phyloP scores from a whole-genome alignment of 1,284 basidiomycete species.

The Coniferiporia sulphurascens region DNA sequence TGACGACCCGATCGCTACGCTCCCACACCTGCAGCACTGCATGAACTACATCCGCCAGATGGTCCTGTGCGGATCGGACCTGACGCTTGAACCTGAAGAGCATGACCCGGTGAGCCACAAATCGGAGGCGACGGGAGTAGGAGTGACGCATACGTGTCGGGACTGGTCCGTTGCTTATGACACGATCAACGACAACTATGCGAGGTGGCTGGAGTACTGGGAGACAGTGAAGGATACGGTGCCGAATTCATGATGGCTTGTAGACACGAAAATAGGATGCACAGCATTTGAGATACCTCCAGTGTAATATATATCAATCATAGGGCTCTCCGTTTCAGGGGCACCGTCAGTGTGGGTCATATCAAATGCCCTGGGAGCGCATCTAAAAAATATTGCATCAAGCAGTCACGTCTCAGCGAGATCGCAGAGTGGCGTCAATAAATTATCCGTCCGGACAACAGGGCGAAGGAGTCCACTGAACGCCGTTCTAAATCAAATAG shows the following conservation, averaged over 20 bases:
- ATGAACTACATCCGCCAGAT: slow-evolving; percentile 20
- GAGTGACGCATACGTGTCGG: slow-evolving; percentile 16
- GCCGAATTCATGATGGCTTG: neutral
- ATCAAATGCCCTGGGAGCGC: no score
- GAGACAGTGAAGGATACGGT: slow-evolving; percentile 13
- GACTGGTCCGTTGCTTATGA: slow-evolving; percentile 18
- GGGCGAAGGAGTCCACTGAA: neutral
- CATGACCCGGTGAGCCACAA: neutral
- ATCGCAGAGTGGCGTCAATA: no score
- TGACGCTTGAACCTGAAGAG: slow-evolving; percentile 16
- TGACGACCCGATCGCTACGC: slow-evolving; percentile 13
- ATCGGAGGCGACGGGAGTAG: slow-evolving; percentile 6
- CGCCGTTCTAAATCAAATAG: slow-evolving; percentile 1
- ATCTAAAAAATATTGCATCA: no score
- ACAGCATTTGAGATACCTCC: neutral
- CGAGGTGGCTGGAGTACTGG: slow-evolving; percentile 15
- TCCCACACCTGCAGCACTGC: slow-evolving; percentile 30
- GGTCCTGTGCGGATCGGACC: slow-evolving; percentile 17
- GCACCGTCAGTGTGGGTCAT: no score
- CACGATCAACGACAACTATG: slow-evolving; percentile 16
- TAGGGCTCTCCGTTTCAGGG: no score
- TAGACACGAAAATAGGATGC: neutral
- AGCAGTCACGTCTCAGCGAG: no score
- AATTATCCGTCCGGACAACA: neutral
- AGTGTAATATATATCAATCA: no score